Evolutionary conservation across 306 rosid genomes (phyloP).

Genomic region (Casuarina equisetifolia): DNA sequence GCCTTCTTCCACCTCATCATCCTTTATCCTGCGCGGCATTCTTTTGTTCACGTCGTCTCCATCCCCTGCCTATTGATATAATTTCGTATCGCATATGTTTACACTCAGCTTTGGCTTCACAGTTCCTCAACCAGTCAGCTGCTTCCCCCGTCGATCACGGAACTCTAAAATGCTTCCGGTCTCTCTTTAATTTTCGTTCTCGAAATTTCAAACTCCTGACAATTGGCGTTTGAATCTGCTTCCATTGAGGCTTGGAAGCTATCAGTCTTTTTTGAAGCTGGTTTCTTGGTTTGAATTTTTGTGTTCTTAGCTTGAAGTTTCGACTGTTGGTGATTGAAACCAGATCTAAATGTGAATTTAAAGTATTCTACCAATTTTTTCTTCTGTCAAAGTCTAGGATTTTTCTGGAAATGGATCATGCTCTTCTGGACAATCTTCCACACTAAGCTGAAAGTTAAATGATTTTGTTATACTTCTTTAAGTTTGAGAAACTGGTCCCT

Average conservation of each 20-base stretch:
- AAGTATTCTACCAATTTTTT: background rate
- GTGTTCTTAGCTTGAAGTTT: background rate
- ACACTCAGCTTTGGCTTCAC: background rate
- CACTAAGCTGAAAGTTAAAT: background rate
- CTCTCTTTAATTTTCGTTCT: background rate
- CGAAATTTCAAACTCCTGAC: background rate
- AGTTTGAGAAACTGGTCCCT: background rate
- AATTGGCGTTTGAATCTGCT: slow-evolving; percentile 1
- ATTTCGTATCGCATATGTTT: background rate
- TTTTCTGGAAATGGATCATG: background rate
- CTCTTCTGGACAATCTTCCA: background rate
- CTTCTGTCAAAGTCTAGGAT: background rate
- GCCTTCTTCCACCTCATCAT: slow-evolving; percentile 24
- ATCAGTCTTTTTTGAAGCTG: background rate
- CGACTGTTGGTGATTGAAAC: background rate
- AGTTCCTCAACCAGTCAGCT: background rate
- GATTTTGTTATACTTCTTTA: background rate
- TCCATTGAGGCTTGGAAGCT: slow-evolving; percentile 11
- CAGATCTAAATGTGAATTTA: background rate
- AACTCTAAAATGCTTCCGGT: background rate
- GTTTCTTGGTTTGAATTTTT: background rate
- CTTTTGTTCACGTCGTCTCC: background rate
- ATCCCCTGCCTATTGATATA: no score
- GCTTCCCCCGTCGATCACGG: no score
- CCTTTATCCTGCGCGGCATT: slow-evolving; percentile 20